A percentile compares a stretch with the other conserved stretches of the same genome.
Conservation (phyloP, 140 eudicot species). For the Senecio squalidus region DNA sequence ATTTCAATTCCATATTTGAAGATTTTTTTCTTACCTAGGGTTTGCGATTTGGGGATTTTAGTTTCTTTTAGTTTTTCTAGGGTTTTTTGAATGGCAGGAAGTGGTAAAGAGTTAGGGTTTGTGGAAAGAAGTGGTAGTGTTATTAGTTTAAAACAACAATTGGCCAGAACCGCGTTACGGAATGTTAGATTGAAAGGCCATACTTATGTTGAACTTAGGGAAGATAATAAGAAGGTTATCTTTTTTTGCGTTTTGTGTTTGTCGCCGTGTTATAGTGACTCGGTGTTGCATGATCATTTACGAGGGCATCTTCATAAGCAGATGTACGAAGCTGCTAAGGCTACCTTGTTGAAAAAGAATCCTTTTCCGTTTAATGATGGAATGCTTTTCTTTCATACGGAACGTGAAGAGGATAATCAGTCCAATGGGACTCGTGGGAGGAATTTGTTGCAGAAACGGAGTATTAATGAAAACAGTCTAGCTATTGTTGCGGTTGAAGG, state of each 20-base stretch:
- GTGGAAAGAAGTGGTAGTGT: conserved; percentile 18
- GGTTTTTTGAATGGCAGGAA: conserved; percentile 35
- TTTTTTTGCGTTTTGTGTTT: conserved; percentile 82
- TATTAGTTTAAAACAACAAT: conserved; percentile 58
- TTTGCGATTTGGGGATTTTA: too few species aligned
- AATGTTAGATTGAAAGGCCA: conserved; percentile 76
- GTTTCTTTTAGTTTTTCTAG: too few species aligned
- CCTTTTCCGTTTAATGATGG: conserved; percentile 97
- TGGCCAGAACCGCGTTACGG: conserved; percentile 48
- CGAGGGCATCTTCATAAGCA: conserved; percentile 64
- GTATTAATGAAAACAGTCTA: conserved; percentile 28
- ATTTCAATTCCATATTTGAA: not conserved
- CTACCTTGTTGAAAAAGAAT: conserved; percentile 65
- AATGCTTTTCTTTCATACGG: conserved; percentile 52
- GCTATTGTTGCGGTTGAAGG: conserved; percentile 47
- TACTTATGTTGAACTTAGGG: conserved; percentile 49
- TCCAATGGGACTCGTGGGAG: not conserved
- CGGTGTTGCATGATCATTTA: conserved; percentile 67
- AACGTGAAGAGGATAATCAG: not conserved
- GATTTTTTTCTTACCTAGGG: too few species aligned
- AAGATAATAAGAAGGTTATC: conserved; percentile 66
- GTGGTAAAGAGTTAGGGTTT: conserved; percentile 51
- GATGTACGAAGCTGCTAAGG: conserved; percentile 64
- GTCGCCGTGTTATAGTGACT: conserved; percentile 77
- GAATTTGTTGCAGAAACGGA: conserved; percentile 19